Evolutionary conservation across 352 stramenopile genomes (phyloP).

Genomic region (Phytophthora citricola): DNA sequence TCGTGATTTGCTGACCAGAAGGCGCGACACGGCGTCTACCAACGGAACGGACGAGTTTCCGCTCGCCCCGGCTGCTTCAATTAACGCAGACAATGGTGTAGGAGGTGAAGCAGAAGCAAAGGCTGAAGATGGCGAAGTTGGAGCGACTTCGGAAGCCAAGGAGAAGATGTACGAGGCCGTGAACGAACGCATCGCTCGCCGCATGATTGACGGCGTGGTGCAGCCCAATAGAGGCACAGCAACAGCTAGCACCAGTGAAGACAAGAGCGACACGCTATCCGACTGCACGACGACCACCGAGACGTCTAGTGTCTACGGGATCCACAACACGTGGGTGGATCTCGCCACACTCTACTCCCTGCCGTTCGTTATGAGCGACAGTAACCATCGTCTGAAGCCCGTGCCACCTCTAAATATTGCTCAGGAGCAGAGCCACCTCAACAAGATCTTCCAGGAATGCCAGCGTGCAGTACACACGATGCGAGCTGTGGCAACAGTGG

Average conservation of each 20-base stretch:
- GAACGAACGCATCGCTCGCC: conserved; percentile 69
- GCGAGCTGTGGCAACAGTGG: conserved; percentile 72
- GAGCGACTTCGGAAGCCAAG: conserved; percentile 19
- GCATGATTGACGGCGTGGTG: conserved; percentile 54
- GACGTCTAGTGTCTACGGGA: conserved; percentile 74
- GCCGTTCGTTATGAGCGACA: conserved; percentile 68
- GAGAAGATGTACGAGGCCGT: conserved; percentile 55
- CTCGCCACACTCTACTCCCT: conserved; percentile 77
- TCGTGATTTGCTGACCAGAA: conserved; percentile 40
- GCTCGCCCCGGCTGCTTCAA: background rate
- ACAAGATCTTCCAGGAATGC: conserved; percentile 80
- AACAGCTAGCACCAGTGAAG: conserved; percentile 40
- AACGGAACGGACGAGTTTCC: conserved; percentile 19
- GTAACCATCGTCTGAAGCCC: conserved; percentile 54
- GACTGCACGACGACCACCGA: conserved; percentile 78
- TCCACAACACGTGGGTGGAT: conserved; percentile 85
- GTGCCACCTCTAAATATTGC: conserved; percentile 73
- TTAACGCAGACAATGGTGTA: background rate
- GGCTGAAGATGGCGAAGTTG: conserved; percentile 6
- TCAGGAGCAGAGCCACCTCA: conserved; percentile 69
- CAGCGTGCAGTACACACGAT: conserved; percentile 82
- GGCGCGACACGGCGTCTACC: conserved; percentile 9
- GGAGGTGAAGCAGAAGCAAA: background rate
- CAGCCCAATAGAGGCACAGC: conserved; percentile 12
- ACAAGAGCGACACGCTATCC: conserved; percentile 82